Evolutionary conservation across 2,329 filamentous ascomycete species (phyloP), one percentile per base, ranked within the genome.

Genomic region (Alternaria gansuensis): DNA sequence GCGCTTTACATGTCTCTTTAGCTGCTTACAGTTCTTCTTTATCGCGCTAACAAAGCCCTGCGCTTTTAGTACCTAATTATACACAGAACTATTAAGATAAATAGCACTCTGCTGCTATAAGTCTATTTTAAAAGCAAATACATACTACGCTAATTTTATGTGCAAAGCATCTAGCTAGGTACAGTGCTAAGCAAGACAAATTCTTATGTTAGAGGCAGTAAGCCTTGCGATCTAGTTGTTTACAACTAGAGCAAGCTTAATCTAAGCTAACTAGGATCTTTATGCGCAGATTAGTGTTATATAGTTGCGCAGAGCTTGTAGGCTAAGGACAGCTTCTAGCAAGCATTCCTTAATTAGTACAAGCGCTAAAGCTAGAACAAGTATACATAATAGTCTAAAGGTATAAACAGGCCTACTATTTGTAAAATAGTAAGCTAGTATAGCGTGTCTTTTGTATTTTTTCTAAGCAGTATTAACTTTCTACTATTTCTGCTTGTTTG

Each of bases 161-260:
- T 50, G 23, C 8, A 56, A 39, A 33, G 23, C 24, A 31, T 43
- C 39, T 24, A 56, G 39, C 54, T 17, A 51, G 45, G 4, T 44
- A 14, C 14, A 17, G 40, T 33, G 1, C 13, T 56, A 11, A 28
- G 54, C n/a, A 45, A 56, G 54, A 51, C 39, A 17, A 17, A 51
- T 33, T 45, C 53, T 56, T 8, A 5, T 56, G 14, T 56, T 24
- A n/a, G 31, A 56, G 10, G 46, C 14, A 14, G 54, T 8, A 56
- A 56, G 45, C 37, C 46, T 56, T 21, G 21, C 10, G 11, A 56
- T 39, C 5, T n/a, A 21, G n/a, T 56, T 31, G 31, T 10, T 40
- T 17, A n/a, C 8, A 10, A 5, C 46, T 13, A 10, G 29, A 56
- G 45, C 23, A 21, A 51, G 54, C 46, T 56, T 13, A 13, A 56